Evolutionary conservation across 208 protist species (phyloP), one percentile per base, ranked within the genome.

Genomic region (Lotmaria passim): DNA sequence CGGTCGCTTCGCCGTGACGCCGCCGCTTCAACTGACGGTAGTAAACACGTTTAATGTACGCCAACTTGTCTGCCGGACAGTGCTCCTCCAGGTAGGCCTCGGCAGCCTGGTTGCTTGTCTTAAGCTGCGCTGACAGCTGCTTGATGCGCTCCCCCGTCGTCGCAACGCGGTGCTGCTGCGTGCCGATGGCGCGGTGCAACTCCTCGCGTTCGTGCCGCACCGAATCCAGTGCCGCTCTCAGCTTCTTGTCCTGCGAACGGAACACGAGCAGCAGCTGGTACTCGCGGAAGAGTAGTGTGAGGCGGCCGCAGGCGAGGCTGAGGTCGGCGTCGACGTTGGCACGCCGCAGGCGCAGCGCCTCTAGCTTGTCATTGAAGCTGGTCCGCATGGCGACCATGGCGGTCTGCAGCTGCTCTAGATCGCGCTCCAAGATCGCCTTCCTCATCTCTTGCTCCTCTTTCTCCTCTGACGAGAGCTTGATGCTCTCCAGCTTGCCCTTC

Each of bases 261-360:
- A 97, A 98, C 15, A 98, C 89, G 21, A 97, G 92, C 15, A 98
- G 75, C 39, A 99, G 86, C 57, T 97, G 62, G 31, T 98, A 94
- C 84, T 99, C 98, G 66, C 96, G 75, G 65, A 97, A 98, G 6
- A 99, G 82, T 11, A 98, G 63, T 28, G 99, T 83, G 15, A 98
- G 78, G 23, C 88, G 95, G 10, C 95, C 63, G 47, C 98, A 93
- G 4, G 93, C 90, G 30, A 96, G 83, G 74, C 98, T 98, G 4
- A 99, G 67, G 73, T 99, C 97, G 3, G 84, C 88, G 59, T 98
- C 97, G 23, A 99, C 81, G 30, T 76, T 69, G 19, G 93, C 87
- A 31, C 96, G 93, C 46, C 97, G 90, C 4, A 82, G 70, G 31
- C 90, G 70, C 33, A 99, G 79, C 2, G 83, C 57, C 36, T 87